Conservation (phyloP, 106 monocot genomes). For the Chionographis japonica region DNA sequence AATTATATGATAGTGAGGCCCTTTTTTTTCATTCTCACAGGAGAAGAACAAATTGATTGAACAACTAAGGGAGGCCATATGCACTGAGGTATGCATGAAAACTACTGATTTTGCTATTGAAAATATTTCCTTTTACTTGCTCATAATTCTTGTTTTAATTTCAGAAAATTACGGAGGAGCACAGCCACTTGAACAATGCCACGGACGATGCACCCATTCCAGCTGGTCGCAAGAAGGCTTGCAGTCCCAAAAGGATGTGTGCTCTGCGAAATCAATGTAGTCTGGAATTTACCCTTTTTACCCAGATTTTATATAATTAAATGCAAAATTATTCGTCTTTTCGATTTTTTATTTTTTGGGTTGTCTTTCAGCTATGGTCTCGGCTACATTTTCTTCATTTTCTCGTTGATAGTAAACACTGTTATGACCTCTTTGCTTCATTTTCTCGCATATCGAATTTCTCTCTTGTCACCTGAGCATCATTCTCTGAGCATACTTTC, state of each 20-base stretch:
- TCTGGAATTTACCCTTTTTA: too few species aligned
- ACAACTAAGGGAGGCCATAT: background rate
- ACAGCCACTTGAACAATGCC: background rate
- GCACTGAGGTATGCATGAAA: conserved; percentile 13
- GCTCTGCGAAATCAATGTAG: conserved; percentile 34
- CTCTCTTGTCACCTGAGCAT: too few species aligned
- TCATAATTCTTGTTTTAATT: background rate
- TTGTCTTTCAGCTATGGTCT: conserved; percentile 27
- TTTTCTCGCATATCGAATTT: too few species aligned
- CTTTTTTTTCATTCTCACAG: conserved; percentile 9
- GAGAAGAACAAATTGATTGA: conserved; percentile 25
- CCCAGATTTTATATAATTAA: background rate
- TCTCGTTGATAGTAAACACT: background rate
- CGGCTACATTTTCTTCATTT: too few species aligned
- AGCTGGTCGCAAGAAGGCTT: conserved; percentile 9
- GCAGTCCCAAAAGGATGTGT: conserved; percentile 23
- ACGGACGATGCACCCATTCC: conserved; percentile 1
- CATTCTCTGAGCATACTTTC: too few species aligned
- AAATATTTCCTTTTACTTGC: background rate
- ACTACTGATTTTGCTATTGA: too few species aligned
- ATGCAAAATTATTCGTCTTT: background rate
- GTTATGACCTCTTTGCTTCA: too few species aligned
- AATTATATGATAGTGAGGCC: background rate
- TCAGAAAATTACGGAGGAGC: background rate
- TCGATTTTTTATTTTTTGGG: background rate